phyloP scores from a whole-genome alignment of 1,284 basidiomycete genomes.

The Cystobasidium pallidum region DNA sequence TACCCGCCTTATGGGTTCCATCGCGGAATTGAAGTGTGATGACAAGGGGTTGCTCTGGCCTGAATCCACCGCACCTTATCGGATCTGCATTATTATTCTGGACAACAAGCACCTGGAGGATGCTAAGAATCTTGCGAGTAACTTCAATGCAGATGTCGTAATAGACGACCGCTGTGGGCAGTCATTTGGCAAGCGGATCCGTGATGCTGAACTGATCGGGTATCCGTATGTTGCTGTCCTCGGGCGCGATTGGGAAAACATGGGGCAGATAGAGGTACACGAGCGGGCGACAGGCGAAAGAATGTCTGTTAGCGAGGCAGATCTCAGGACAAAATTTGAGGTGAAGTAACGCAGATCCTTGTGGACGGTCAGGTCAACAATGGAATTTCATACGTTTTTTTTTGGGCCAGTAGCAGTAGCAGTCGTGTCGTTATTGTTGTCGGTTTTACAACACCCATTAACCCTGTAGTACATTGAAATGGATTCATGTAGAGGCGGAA shows the following conservation, averaged over 20 bases:
- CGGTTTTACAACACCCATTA: slow-evolving; percentile 1
- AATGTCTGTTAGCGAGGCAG: not conserved
- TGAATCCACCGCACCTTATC: slow-evolving; percentile 51
- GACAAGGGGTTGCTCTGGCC: slow-evolving; percentile 55
- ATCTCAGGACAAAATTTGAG: not conserved
- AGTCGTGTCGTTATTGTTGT: not conserved
- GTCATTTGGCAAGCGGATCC: slow-evolving; percentile 54
- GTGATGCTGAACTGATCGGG: slow-evolving; percentile 56
- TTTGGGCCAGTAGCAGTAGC: not conserved
- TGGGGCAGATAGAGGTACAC: slow-evolving; percentile 50
- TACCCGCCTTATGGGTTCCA: slow-evolving; percentile 55
- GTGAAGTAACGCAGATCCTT: not conserved
- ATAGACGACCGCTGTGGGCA: slow-evolving; percentile 54
- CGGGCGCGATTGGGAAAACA: slow-evolving; percentile 51
- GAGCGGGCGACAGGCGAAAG: slow-evolving; percentile 1
- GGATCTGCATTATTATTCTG: slow-evolving; percentile 48
- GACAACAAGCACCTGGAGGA: slow-evolving; percentile 3
- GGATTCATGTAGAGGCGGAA: no score
- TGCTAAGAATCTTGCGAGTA: not conserved
- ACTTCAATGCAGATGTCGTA: slow-evolving; percentile 48
- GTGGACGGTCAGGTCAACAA: no score
- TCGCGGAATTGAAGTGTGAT: slow-evolving; percentile 51
- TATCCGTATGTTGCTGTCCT: slow-evolving; percentile 53
- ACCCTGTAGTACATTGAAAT: not conserved
- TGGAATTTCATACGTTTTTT: no score